Conservation (phyloP, 108 stramenopile genomes). For the Nitzschia palea region DNA sequence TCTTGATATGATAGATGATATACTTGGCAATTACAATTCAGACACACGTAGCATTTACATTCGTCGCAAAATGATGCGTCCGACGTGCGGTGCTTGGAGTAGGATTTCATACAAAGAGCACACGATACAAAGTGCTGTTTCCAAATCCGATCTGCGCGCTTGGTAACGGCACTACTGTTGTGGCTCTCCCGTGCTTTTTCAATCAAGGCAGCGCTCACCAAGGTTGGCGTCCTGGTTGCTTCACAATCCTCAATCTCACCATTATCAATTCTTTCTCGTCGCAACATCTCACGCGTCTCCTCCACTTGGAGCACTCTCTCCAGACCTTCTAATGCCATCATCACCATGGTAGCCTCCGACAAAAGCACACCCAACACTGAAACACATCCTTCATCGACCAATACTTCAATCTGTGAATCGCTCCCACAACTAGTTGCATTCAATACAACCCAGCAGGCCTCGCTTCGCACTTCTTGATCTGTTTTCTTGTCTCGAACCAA, state of each 20-base stretch:
- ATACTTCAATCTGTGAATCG: conserved; percentile 89
- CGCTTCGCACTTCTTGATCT: conserved; percentile 91
- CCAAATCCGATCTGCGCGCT: conserved; percentile 93
- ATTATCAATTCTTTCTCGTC: conserved; percentile 46
- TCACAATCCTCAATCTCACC: conserved; percentile 45
- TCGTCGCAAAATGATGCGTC: conserved; percentile 89
- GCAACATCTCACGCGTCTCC: conserved; percentile 65
- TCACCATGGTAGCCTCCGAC: conserved; percentile 88
- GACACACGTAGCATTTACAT: conserved; percentile 95
- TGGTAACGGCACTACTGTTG: conserved; percentile 79
- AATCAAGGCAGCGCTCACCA: conserved; percentile 77
- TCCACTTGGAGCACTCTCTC: conserved; percentile 93
- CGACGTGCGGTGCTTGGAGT: conserved; percentile 76
- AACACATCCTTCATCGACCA: conserved; percentile 94
- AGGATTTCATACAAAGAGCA: conserved; percentile 90
- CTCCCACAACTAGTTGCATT: conserved; percentile 97
- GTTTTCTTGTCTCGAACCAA: conserved; percentile 78
- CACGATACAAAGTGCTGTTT: conserved; percentile 94
- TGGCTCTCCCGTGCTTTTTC: conserved; percentile 84
- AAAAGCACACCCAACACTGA: conserved; percentile 85
- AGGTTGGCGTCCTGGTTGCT: conserved; percentile 39
- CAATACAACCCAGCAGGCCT: conserved; percentile 98
- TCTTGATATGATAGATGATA: conserved; percentile 96
- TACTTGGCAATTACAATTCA: conserved; percentile 86
- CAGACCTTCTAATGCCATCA: conserved; percentile 96